Percentiles rank a stretch among this genome's conserved stretches.
phyloP scores from a whole-genome alignment of 2,329 filamentous ascomycete genomes.

The Penicillium sp. region DNA sequence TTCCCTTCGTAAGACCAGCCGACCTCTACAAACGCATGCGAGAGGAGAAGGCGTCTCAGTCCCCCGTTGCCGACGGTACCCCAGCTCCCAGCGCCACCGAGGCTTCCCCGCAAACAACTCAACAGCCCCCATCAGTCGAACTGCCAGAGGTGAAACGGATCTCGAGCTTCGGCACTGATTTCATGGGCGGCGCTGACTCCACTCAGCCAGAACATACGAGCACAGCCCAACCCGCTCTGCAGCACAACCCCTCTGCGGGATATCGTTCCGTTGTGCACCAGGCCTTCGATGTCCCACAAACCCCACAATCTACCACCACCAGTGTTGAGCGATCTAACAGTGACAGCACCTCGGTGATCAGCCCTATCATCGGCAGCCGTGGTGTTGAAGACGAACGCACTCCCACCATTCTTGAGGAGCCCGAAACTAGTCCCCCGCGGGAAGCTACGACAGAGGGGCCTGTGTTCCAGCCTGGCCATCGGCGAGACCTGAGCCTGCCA shows the following conservation, averaged over 20 bases:
- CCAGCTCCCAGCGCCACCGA: neutral
- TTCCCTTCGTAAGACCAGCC: slow-evolving; percentile 69
- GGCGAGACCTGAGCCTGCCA: slow-evolving; percentile 60
- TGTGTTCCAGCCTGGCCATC: slow-evolving; percentile 55
- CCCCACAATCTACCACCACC: slow-evolving; percentile 55
- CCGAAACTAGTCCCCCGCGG: slow-evolving; percentile 33
- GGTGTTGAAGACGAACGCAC: slow-evolving; percentile 46
- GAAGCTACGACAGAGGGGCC: slow-evolving; percentile 25
- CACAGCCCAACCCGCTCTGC: slow-evolving; percentile 35
- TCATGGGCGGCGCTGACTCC: slow-evolving; percentile 20
- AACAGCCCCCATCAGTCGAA: slow-evolving; percentile 22
- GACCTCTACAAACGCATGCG: slow-evolving; percentile 75
- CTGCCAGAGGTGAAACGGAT: slow-evolving; percentile 48
- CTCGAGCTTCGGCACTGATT: slow-evolving; percentile 39
- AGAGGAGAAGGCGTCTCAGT: slow-evolving; percentile 55
- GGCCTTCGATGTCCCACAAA: slow-evolving; percentile 63
- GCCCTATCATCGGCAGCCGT: slow-evolving; percentile 60
- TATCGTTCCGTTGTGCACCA: slow-evolving; percentile 63
- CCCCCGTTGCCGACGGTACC: neutral
- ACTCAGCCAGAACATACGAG: slow-evolving; percentile 13
- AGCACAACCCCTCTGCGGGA: slow-evolving; percentile 56
- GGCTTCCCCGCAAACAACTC: slow-evolving; percentile 4
- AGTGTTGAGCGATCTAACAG: slow-evolving; percentile 62
- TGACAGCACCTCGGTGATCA: slow-evolving; percentile 63
- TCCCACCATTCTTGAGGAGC: slow-evolving; percentile 59